Evolutionary conservation across 805 yeast genomes (phyloP).

Genomic region (Metschnikowia corniflorae): DNA sequence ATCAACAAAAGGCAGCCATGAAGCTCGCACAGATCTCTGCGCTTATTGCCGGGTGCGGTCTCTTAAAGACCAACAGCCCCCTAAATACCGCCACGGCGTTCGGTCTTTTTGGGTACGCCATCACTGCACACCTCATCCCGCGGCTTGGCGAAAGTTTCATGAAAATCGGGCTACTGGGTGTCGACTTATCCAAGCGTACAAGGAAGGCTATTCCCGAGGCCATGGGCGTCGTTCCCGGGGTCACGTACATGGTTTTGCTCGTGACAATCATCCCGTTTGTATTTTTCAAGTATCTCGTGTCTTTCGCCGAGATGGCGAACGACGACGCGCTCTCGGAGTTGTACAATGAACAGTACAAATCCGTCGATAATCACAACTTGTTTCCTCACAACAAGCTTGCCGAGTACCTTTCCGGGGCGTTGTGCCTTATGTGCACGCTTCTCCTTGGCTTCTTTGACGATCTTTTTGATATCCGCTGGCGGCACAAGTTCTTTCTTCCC

Average conservation of each 20-base stretch:
- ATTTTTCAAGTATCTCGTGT: conserved; percentile 68
- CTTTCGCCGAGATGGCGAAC: conserved; percentile 36
- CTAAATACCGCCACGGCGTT: conserved; percentile 63
- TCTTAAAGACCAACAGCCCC: conserved; percentile 37
- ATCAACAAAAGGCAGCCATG: too few relatives aligned
- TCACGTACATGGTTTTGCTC: conserved; percentile 77
- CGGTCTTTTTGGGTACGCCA: conserved; percentile 60
- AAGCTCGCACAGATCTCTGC: conserved; percentile 4
- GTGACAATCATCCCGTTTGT: conserved; percentile 83
- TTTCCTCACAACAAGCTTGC: conserved; percentile 84
- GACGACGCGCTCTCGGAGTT: conserved; percentile 31
- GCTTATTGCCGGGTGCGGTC: conserved; percentile 12
- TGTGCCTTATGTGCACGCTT: conserved; percentile 80
- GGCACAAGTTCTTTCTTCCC: conserved; percentile 94
- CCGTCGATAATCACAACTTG: conserved; percentile 29
- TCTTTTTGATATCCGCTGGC: conserved; percentile 93
- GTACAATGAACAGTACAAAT: conserved; percentile 33
- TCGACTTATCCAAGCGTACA: conserved; percentile 82
- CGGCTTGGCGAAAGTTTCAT: conserved; percentile 62
- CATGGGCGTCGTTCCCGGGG: conserved; percentile 85
- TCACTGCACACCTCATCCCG: conserved; percentile 64
- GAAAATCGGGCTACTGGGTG: conserved; percentile 78
- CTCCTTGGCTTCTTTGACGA: conserved; percentile 91
- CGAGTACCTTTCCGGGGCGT: conserved; percentile 78
- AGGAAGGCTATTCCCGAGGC: conserved; percentile 70